Evolutionary conservation across 768 basidiomycete species (phyloP).

Genomic region (Saitozyma podzolica): DNA sequence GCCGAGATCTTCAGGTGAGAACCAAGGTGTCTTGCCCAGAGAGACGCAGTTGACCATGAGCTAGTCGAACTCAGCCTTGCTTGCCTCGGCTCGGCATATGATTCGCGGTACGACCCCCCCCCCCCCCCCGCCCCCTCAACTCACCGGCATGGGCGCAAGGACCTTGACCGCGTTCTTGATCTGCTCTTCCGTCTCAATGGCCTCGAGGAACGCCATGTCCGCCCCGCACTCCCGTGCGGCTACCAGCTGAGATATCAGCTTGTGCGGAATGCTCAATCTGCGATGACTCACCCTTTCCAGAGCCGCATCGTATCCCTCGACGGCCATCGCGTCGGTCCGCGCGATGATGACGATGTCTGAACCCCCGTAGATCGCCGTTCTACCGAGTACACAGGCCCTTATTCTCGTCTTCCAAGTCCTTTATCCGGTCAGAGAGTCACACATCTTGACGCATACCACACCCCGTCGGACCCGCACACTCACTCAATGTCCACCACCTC

Average conservation of each 20-base stretch:
- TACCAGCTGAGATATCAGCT: constrained; percentile 34
- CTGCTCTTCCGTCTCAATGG: constrained; percentile 68
- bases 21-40: constrained; percentile 8
- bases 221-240: constrained; percentile 72
- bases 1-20: constrained; percentile 1
- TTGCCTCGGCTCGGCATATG: too few species aligned
- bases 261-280: neutral
- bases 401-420: constrained; percentile 5
- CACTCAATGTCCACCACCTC: constrained; percentile 9
- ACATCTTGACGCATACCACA: too few species aligned
- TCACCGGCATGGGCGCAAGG: constrained; percentile 65
- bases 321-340: constrained; percentile 4
- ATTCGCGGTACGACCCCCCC: too few species aligned
- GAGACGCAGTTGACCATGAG: constrained; percentile 9
- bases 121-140: too few species aligned
- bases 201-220: constrained; percentile 80
- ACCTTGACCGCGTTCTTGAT: constrained; percentile 66
- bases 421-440: neutral
- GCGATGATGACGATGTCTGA: constrained; percentile 9
- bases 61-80: neutral
- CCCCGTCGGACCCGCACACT: neutral
- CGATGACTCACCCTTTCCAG: constrained; percentile 3
- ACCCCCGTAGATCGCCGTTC: constrained; percentile 5
- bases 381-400: constrained; percentile 1
- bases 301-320: constrained; percentile 1